Evolutionary conservation across 2,329 filamentous ascomycete genomes (phyloP).

Genomic region (Claviceps arundinis): DNA sequence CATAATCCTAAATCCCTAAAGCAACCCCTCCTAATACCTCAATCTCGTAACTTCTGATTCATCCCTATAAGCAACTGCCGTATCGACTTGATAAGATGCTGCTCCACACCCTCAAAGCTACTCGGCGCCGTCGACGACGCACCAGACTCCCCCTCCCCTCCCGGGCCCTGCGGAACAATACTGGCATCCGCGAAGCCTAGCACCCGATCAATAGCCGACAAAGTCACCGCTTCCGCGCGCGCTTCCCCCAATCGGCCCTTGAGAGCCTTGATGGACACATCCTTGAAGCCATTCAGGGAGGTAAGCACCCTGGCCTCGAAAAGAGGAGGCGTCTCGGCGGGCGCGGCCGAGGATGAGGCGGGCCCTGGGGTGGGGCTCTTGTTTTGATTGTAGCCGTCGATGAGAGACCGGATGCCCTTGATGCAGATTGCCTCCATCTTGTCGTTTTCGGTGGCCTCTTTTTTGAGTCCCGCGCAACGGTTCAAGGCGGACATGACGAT

Average conservation of each 20-base stretch:
- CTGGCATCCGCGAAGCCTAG: constrained; percentile 33
- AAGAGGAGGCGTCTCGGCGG: constrained; percentile 15
- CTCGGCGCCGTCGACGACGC: constrained; percentile 5
- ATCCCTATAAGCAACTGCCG: constrained; percentile 25
- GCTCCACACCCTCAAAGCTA: constrained; percentile 26
- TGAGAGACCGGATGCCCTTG: constrained; percentile 27
- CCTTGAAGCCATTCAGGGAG: constrained; percentile 31
- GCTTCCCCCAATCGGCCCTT: constrained; percentile 25
- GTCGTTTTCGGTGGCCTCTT: constrained; percentile 29
- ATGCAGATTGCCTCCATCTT: constrained; percentile 34
- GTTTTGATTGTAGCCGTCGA: constrained; percentile 26
- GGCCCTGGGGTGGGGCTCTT: constrained; percentile 19
- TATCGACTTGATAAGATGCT: constrained; percentile 27
- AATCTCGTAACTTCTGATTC: constrained; percentile 23
- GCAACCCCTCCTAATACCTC: not conserved
- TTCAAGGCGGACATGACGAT: constrained; percentile 41
- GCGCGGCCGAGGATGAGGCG: not conserved
- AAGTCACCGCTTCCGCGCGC: constrained; percentile 31
- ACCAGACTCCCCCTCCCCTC: constrained; percentile 16
- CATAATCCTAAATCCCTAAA: too few species aligned
- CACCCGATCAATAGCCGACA: constrained; percentile 38
- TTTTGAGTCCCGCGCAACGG: constrained; percentile 35
- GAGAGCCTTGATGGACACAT: constrained; percentile 29
- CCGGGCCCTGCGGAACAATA: constrained; percentile 21
- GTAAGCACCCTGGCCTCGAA: constrained; percentile 28